Evolutionary conservation across 2,329 filamentous ascomycete species (phyloP).

Genomic region (Alternaria ethzedia): DNA sequence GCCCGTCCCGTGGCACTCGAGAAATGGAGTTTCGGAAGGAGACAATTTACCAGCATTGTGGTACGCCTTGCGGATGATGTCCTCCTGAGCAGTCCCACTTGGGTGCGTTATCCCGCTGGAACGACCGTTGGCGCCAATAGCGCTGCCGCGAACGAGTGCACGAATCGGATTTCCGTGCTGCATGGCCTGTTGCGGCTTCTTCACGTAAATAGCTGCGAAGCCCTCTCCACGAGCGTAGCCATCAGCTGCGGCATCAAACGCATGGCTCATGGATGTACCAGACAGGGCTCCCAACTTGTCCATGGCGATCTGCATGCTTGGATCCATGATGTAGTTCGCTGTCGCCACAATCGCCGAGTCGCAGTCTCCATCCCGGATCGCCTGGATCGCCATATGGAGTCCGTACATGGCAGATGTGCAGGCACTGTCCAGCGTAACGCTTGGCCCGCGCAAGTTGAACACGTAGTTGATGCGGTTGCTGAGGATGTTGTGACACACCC

Average conservation of each 20-base stretch:
- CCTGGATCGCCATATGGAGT: slow-evolving; percentile 27
- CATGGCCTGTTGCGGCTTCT: slow-evolving; percentile 34
- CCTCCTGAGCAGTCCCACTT: slow-evolving; percentile 20
- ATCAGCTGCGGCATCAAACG: slow-evolving; percentile 27
- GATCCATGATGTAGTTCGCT: slow-evolving; percentile 23
- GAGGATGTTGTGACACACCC: slow-evolving; percentile 21
- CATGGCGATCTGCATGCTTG: slow-evolving; percentile 11
- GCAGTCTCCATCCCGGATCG: slow-evolving; percentile 13
- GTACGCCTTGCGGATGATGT: slow-evolving; percentile 20
- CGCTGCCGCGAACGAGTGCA: slow-evolving; percentile 2
- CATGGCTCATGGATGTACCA: slow-evolving; percentile 21
- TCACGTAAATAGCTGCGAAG: slow-evolving; percentile 48
- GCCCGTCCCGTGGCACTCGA: slow-evolving; percentile 32
- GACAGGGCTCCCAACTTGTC: slow-evolving; percentile 29
- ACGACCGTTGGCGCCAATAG: slow-evolving; percentile 3
- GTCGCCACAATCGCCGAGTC: slow-evolving; percentile 24
- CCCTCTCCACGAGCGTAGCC: slow-evolving; percentile 34
- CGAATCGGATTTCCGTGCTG: slow-evolving; percentile 5
- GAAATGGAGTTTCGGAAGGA: not conserved
- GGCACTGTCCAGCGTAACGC: slow-evolving; percentile 32
- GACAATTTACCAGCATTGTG: not conserved
- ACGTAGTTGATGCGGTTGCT: slow-evolving; percentile 36
- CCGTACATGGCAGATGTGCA: slow-evolving; percentile 35
- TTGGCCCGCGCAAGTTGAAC: slow-evolving; percentile 36
- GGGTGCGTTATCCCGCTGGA: slow-evolving; percentile 25